Percentiles rank a stretch among this genome's conserved stretches.
These are phyloP conservation scores for Camellia japonica DNA, from an alignment of 148 eudicot species.

Conservation along the genomic window DNA sequence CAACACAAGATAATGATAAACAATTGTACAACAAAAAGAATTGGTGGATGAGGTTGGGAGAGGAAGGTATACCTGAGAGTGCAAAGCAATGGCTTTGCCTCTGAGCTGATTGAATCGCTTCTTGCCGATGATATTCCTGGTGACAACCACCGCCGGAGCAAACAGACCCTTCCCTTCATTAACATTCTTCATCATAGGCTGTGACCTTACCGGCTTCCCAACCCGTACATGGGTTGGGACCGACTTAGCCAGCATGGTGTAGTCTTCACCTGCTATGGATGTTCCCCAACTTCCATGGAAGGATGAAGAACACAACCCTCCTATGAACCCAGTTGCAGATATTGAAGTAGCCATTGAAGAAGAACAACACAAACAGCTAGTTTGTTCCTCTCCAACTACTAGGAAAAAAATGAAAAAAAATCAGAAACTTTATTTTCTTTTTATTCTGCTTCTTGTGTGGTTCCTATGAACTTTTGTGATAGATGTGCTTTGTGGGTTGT, in stretches of 20 bases:
- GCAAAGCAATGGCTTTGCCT: slow-evolving; percentile 96
- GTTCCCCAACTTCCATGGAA: slow-evolving; percentile 47
- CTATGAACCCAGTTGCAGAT: slow-evolving; percentile 34
- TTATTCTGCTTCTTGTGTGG: neutral
- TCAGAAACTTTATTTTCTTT: too few relatives aligned
- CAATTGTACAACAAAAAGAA: too few relatives aligned
- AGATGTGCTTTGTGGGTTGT: neutral
- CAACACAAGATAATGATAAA: too few relatives aligned
- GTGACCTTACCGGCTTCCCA: slow-evolving; percentile 40
- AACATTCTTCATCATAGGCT: slow-evolving; percentile 78
- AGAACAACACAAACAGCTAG: neutral
- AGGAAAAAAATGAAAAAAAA: too few relatives aligned
- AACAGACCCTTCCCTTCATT: slow-evolving; percentile 95
- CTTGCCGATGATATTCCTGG: slow-evolving; percentile 70
- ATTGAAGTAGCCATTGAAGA: slow-evolving; percentile 48
- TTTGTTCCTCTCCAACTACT: neutral
- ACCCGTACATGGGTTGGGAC: slow-evolving; percentile 35
- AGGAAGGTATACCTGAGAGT: slow-evolving; percentile 66
- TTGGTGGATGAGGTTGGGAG: too few relatives aligned
- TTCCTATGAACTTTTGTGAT: too few relatives aligned
- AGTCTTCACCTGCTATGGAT: slow-evolving; percentile 59
- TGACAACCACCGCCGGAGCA: slow-evolving; percentile 78
- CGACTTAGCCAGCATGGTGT: slow-evolving; percentile 37
- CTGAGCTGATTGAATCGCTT: slow-evolving; percentile 89
- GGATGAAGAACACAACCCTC: slow-evolving; percentile 35